Evolutionary conservation across 2,329 filamentous ascomycete species (phyloP).

Genomic region (Alternaria solani): DNA sequence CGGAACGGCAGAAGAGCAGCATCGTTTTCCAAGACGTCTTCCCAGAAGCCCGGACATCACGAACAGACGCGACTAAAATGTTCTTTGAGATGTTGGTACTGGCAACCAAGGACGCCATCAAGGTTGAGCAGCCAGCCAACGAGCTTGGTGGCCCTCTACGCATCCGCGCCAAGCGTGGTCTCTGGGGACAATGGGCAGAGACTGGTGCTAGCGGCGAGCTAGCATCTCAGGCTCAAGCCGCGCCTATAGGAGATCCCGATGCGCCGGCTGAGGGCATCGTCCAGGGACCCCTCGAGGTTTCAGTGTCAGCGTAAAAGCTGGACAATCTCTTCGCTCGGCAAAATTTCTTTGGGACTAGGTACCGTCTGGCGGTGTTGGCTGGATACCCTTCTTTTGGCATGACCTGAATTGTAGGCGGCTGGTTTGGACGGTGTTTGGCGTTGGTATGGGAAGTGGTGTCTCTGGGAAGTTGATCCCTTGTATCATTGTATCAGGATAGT

Average conservation of each 20-base stretch:
- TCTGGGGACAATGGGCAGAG: constrained; percentile 98
- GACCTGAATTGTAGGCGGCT: constrained; percentile 24
- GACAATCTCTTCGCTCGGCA: constrained; percentile 11
- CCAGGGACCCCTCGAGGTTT: constrained; percentile 31
- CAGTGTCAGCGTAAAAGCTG: constrained; percentile 33
- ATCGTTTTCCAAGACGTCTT: constrained; percentile 92
- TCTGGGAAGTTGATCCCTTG: constrained; percentile 9
- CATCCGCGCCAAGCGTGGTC: constrained; percentile 89
- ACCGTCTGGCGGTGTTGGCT: constrained; percentile 42
- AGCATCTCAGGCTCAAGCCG: constrained; percentile 32
- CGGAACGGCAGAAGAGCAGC: constrained; percentile 75
- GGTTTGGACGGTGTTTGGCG: constrained; percentile 28
- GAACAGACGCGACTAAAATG: constrained; percentile 97
- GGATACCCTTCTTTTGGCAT: constrained; percentile 43
- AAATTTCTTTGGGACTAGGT: constrained; percentile 19
- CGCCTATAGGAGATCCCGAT: constrained; percentile 26
- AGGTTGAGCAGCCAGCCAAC: constrained; percentile 82
- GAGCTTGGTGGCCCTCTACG: constrained; percentile 79
- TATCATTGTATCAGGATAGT: constrained; percentile 24
- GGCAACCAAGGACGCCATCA: constrained; percentile 97
- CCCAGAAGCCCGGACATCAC: constrained; percentile 80
- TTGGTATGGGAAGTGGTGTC: constrained; percentile 15
- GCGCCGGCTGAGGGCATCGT: constrained; percentile 31
- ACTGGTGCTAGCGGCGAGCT: constrained; percentile 48
- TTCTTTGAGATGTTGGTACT: constrained; percentile 97